phyloP scores from a whole-genome alignment of 352 stramenopile genomes.

The Globisporangium perplexum region DNA sequence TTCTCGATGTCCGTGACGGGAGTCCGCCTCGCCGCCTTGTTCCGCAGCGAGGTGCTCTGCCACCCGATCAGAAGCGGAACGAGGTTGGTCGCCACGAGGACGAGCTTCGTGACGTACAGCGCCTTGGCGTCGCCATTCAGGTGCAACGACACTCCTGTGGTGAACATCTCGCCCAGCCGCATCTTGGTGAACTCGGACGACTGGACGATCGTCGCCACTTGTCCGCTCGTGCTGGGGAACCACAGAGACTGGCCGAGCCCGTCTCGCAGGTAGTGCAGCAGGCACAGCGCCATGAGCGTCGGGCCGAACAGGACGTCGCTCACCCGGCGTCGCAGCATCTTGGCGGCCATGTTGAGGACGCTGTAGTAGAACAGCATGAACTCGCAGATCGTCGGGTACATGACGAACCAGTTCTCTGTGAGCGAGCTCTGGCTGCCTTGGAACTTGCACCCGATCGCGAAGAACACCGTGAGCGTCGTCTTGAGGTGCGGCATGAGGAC shows the following conservation, averaged over 20 bases:
- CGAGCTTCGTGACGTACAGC: conserved; percentile 10
- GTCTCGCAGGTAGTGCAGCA: conserved; percentile 19
- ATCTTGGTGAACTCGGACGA: conserved; percentile 12
- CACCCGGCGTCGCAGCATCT: conserved; percentile 13
- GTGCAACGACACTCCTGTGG: conserved; percentile 1
- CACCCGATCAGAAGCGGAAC: conserved; percentile 10
- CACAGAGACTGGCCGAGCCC: not conserved
- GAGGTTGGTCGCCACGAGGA: conserved; percentile 8
- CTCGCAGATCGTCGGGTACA: conserved; percentile 19
- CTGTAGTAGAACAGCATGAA: conserved; percentile 22
- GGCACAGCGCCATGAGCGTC: conserved; percentile 13
- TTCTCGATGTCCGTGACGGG: conserved; percentile 8
- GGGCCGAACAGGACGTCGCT: conserved; percentile 19
- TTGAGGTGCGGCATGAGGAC: conserved; percentile 14
- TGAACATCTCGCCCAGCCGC: conserved; percentile 5
- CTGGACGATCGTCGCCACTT: not conserved
- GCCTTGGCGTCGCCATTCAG: conserved; percentile 11
- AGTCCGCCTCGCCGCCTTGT: not conserved
- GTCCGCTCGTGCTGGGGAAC: conserved; percentile 7
- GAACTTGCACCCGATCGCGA: conserved; percentile 13
- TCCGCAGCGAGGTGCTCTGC: conserved; percentile 5
- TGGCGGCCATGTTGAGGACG: conserved; percentile 18
- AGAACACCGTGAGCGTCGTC: conserved; percentile 15
- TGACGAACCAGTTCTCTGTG: conserved; percentile 18
- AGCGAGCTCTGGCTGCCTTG: conserved; percentile 13